Conservation (phyloP, 352 stramenopile genomes). For the Pythium sp. region DNA sequence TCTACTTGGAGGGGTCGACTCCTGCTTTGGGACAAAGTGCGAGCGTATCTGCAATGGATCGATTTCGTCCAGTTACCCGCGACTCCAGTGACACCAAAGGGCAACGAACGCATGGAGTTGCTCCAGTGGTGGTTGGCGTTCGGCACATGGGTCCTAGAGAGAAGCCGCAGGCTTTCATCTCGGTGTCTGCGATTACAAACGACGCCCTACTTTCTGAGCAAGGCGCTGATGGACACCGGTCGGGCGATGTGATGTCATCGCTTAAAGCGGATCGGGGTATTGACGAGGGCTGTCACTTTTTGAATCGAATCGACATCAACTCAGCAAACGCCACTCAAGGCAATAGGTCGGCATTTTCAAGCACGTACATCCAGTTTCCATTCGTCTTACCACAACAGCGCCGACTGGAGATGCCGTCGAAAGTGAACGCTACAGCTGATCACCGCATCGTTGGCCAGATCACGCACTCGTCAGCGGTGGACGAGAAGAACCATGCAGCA, state of each 20-base stretch:
- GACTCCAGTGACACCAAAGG: constrained; percentile 8
- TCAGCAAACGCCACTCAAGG: background rate
- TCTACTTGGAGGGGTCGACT: constrained; percentile 34
- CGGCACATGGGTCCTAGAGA: constrained; percentile 22
- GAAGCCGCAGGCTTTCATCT: constrained; percentile 24
- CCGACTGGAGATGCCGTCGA: constrained; percentile 18
- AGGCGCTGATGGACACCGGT: background rate
- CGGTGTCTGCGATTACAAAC: constrained; percentile 16
- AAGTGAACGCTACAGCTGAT: background rate
- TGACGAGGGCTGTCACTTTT: background rate
- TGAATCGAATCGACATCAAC: background rate
- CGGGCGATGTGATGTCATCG: background rate
- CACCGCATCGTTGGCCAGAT: background rate
- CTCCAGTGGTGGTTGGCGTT: constrained; percentile 35
- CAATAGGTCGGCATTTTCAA: constrained; percentile 15
- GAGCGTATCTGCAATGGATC: constrained; percentile 38
- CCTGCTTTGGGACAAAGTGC: constrained; percentile 31
- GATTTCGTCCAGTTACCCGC: constrained; percentile 35
- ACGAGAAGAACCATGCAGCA: background rate
- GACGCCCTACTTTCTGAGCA: constrained; percentile 6
- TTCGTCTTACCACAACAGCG: constrained; percentile 33
- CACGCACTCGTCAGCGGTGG: background rate
- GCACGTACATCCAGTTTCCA: constrained; percentile 64
- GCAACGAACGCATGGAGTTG: background rate
- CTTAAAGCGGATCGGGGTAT: background rate